These are phyloP conservation scores for Cardiospermum halicacabum DNA, from an alignment of 345 rosid species.

Conservation along the genomic window DNA sequence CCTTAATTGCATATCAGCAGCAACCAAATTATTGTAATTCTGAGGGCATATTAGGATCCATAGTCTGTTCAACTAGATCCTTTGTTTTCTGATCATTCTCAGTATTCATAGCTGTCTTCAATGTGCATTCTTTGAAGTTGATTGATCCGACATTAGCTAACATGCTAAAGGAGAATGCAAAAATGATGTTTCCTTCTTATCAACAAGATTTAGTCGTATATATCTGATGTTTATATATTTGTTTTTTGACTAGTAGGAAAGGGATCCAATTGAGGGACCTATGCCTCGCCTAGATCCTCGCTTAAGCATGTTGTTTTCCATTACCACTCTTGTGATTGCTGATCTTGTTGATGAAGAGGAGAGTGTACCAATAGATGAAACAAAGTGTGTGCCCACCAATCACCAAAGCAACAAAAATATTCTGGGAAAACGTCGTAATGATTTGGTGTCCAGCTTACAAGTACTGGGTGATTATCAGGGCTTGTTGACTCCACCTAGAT, in stretches of 20 bases:
- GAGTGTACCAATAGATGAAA: constrained; percentile 32
- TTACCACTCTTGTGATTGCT: constrained; percentile 70
- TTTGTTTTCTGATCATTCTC: not conserved
- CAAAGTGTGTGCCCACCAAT: constrained; percentile 25
- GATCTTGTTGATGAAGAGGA: constrained; percentile 88
- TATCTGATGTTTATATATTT: not conserved
- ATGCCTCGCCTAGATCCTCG: constrained; percentile 82
- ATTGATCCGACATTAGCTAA: not conserved
- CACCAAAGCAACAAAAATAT: constrained; percentile 25
- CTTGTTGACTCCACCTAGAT: constrained; percentile 78
- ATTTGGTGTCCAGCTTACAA: constrained; percentile 72
- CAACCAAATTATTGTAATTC: not conserved
- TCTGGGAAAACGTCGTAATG: constrained; percentile 38
- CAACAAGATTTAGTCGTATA: not conserved
- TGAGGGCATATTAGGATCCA: not conserved
- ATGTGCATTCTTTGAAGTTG: not conserved
- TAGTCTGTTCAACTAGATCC: not conserved
- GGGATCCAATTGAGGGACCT: constrained; percentile 92
- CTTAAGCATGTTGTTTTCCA: constrained; percentile 77
- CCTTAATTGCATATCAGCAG: not conserved
- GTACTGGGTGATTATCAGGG: constrained; percentile 77
- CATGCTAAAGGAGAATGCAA: not conserved
- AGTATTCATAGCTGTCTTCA: no score
- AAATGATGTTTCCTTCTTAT: constrained; percentile 4
- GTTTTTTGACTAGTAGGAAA: constrained; percentile 48